Base-by-base conservation (phyloP, 1,284 basidiomycete species). In the Tremellales sp. region DNA sequence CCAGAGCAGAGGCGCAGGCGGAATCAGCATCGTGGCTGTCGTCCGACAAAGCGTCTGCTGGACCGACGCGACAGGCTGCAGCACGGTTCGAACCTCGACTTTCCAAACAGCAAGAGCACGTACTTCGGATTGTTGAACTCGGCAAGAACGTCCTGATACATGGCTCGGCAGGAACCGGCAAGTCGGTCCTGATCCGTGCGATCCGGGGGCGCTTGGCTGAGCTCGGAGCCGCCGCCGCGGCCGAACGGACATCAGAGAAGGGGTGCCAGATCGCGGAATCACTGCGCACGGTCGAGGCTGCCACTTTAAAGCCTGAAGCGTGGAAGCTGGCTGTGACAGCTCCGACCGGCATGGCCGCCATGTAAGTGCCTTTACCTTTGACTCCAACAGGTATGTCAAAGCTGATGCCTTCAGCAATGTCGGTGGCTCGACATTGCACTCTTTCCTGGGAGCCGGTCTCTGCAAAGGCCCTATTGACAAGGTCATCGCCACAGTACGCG, bases 161-260 rank as follows among this genome's bases (percentile, higher is more conserved):
- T 0, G 94, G 96, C 21, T 92, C 88, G 76, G 94, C 91, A 52
- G 91, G 91, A 48, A 96, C 92, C 7, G 92, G 93, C 44, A 97
- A 97, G 75, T 96, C 92, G 0, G 89, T 97, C 6, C 77, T 97
- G 2, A 78, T 97, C n/a, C 81, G 89, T 4, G 86, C 90, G 65
- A 92, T 96, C 55, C 94, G 97, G 65, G 78, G 74, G 43, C n/a
- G n/a, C n/a, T n/a, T n/a, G n/a, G n/a, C n/a, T n/a, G n/a, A n/a
- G n/a, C n/a, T n/a, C n/a, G n/a, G n/a, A n/a, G n/a, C n/a, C n/a
- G n/a, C n/a, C n/a, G n/a, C n/a, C n/a, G n/a, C n/a, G n/a, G n/a
- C n/a, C n/a, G n/a, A n/a, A n/a, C n/a, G n/a, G n/a, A n/a, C n/a
- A n/a, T n/a, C n/a, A n/a, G n/a, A n/a, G 43, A 45, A 13, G 4